Evolutionary conservation across 768 basidiomycete genomes (phyloP).

Genomic region (Lactarius trivialis): DNA sequence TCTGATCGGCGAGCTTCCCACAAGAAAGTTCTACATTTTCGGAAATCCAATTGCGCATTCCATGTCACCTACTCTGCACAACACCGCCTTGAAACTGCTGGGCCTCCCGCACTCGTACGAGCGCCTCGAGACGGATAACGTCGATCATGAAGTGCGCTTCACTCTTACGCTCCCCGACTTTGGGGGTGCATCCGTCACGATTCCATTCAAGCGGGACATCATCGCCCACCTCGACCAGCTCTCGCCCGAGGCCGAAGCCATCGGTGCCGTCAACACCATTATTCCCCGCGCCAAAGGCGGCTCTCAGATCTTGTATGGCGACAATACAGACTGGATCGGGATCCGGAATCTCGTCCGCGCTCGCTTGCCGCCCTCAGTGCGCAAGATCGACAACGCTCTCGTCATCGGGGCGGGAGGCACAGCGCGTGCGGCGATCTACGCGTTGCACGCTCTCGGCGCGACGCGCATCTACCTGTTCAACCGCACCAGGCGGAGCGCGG

Average conservation of each 20-base stretch:
- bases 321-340: slow-evolving; percentile 96
- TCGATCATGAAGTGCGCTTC: slow-evolving; percentile 59
- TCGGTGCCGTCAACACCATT: slow-evolving; percentile 96
- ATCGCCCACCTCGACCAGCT: slow-evolving; percentile 76
- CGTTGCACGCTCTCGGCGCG: slow-evolving; percentile 64
- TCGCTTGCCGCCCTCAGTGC: slow-evolving; percentile 35
- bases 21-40: slow-evolving; percentile 76
- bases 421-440: slow-evolving; percentile 89
- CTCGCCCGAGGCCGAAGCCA: slow-evolving; percentile 72
- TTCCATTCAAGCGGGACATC: slow-evolving; percentile 89
- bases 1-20: slow-evolving; percentile 72
- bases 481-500: slow-evolving; percentile 70
- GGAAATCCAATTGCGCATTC: slow-evolving; percentile 86
- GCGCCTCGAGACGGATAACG: slow-evolving; percentile 63
- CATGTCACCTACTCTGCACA: slow-evolving; percentile 91
- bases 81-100: slow-evolving; percentile 73
- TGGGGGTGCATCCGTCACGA: slow-evolving; percentile 95
- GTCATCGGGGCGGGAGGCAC: slow-evolving; percentile 97
- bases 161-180: slow-evolving; percentile 64
- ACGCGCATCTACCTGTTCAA: slow-evolving; percentile 80
- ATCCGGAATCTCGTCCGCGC: slow-evolving; percentile 54
- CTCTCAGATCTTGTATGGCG: slow-evolving; percentile 60
- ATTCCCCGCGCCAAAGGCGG: slow-evolving; percentile 46
- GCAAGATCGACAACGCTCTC: slow-evolving; percentile 48
- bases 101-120: slow-evolving; percentile 81